These are phyloP conservation scores for Trichosporon coremiiforme DNA, from an alignment of 1,284 basidiomycete genomes.

Conservation along the genomic window DNA sequence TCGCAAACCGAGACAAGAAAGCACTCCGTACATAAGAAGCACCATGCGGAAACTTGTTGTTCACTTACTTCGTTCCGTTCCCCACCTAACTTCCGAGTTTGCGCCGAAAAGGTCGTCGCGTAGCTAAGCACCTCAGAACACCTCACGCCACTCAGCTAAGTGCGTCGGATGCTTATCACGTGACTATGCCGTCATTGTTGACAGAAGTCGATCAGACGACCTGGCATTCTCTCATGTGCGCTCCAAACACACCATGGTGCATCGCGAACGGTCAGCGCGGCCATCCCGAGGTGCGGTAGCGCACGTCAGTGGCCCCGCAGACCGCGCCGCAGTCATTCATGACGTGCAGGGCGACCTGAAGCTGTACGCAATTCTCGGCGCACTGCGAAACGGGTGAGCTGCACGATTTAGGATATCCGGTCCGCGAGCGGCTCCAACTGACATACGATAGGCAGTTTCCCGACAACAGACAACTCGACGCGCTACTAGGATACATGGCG, in stretches of 20 bases:
- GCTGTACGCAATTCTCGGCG: slow-evolving; percentile 75
- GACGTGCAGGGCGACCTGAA: slow-evolving; percentile 58
- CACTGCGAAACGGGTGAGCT: slow-evolving; percentile 68
- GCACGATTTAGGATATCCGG: too few relatives aligned
- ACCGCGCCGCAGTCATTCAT: background rate
- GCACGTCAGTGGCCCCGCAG: slow-evolving; percentile 9
- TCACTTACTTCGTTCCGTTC: too few relatives aligned
- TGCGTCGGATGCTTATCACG: too few relatives aligned
- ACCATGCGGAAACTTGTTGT: too few relatives aligned
- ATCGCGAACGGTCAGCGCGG: slow-evolving; percentile 6
- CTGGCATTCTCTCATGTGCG: background rate
- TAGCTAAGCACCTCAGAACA: too few relatives aligned
- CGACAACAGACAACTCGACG: slow-evolving; percentile 7
- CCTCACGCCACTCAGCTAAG: too few relatives aligned
- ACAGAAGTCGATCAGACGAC: background rate
- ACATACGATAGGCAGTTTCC: background rate
- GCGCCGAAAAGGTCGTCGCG: too few relatives aligned
- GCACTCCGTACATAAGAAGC: too few relatives aligned
- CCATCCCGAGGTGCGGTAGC: slow-evolving; percentile 13
- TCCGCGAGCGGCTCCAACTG: background rate
- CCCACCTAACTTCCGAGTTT: too few relatives aligned
- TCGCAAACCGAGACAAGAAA: too few relatives aligned
- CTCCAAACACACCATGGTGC: slow-evolving; percentile 8
- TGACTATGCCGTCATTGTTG: slow-evolving; percentile 17
- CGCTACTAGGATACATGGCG: background rate